Evolutionary conservation across 352 stramenopile species (phyloP), one percentile per base, ranked within the genome.

Genomic region (Pythium dissimile): DNA sequence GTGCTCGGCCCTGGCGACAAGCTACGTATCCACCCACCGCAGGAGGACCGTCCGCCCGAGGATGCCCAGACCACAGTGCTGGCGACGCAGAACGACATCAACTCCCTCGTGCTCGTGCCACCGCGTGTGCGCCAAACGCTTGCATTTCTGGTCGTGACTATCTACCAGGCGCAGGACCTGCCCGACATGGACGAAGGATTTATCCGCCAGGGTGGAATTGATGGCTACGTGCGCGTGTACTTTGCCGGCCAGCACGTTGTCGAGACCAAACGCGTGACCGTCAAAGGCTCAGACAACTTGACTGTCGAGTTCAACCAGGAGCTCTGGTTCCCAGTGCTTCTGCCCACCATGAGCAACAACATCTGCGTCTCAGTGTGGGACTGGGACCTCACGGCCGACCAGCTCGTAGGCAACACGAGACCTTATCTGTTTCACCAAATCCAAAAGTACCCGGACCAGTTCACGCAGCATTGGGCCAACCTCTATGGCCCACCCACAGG

Each of bases 281-380:
- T 80, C 6, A 89, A 88, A 45, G 80, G 79, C n/a, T 79, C 67
- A 20, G 54, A 62, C 27, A 73, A 78, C 37, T 61, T 83, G 8
- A 66, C 46, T 2, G 64, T 76, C 7, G 59, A 73, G 41, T 84
- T 89, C 56, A 82, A 88, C 61, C 69, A 95, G 43, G 86, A 96
- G 57, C 68, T 97, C 35, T 96, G 86, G 88, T 88, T 97, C 61
- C 86, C 85, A 11, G 73, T 95, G 1, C 55, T 91, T 2, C 58
- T 94, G 23, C 87, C 85, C 28, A 87, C 68, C 16, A 92, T 96
- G 76, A 87, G 74, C 52, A 84, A 92, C 59, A 80, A 78, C 34
- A 84, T 97, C 20, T 83, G 80, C 31, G 57, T 96, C n/a, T 92
- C 80, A 8, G 51, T 97, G 18, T 95, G 80, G 80, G 88, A 96